These are phyloP conservation scores for Penicillium decumbens DNA, from an alignment of 2,329 filamentous ascomycete genomes.

Conservation along the genomic window DNA sequence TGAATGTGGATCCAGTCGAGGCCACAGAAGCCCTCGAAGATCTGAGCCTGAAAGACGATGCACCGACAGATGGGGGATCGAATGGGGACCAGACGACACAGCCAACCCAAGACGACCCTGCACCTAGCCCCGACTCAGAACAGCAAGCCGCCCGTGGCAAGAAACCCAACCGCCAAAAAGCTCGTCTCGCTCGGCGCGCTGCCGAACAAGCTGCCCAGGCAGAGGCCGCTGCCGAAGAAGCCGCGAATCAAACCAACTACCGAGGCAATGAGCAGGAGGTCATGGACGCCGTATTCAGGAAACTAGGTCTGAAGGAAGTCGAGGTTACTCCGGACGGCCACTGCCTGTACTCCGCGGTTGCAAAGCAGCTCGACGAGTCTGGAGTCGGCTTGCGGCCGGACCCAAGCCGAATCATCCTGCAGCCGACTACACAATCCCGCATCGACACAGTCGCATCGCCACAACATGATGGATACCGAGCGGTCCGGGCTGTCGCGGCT, in stretches of 20 bases:
- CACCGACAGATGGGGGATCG: constrained; percentile 12
- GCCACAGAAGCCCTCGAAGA: constrained; percentile 29
- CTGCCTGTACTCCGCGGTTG: constrained; percentile 87
- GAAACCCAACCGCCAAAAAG: constrained; percentile 88
- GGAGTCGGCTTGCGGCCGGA: constrained; percentile 38
- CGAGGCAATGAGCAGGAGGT: constrained; percentile 63
- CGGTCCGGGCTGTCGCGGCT: constrained; percentile 66
- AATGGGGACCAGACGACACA: constrained; percentile 7
- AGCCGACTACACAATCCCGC: constrained; percentile 28
- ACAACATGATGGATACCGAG: constrained; percentile 55
- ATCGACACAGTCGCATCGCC: constrained; percentile 33
- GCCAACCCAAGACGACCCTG: constrained; percentile 7
- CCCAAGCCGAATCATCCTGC: constrained; percentile 32
- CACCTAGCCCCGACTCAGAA: constrained; percentile 6
- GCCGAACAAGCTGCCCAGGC: constrained; percentile 73
- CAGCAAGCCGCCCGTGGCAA: constrained; percentile 41
- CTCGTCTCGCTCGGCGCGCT: constrained; percentile 79
- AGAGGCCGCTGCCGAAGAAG: constrained; percentile 68
- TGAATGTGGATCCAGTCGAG: constrained; percentile 37
- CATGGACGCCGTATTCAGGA: constrained; percentile 64
- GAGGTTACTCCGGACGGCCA: constrained; percentile 88
- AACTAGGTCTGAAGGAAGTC: constrained; percentile 64
- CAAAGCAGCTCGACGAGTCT: constrained; percentile 67
- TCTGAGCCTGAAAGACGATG: constrained; percentile 30
- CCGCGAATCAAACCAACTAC: constrained; percentile 66